A percentile compares a stretch with the other conserved stretches of the same genome.
Evolutionary conservation across 345 rosid genomes (phyloP).

Genomic region (Syzygium aromaticum): DNA sequence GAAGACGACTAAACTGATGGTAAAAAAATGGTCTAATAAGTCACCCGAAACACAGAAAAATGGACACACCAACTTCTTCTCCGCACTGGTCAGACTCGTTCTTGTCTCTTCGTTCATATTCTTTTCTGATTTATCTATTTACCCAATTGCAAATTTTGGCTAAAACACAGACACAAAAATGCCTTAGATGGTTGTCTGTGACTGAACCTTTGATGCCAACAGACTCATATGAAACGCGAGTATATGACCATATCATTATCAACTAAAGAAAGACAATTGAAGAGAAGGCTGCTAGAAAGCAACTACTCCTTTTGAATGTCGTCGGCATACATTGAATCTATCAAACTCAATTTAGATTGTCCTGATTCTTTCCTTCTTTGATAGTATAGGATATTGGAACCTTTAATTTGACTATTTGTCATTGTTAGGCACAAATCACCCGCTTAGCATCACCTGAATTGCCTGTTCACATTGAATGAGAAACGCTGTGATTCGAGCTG

Average conservation of each 20-base stretch:
- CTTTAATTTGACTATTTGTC: not conserved
- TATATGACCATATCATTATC: not conserved
- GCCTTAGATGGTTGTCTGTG: not conserved
- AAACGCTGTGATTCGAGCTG: fast-evolving
- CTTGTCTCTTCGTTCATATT: not conserved
- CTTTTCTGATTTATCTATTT: not conserved
- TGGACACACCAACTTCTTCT: too few species aligned
- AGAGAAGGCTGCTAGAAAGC: not conserved
- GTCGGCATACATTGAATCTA: not conserved
- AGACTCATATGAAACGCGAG: not conserved
- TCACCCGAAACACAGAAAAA: too few species aligned
- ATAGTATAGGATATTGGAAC: not conserved
- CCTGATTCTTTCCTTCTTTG: not conserved
- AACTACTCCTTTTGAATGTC: not conserved
- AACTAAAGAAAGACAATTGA: not conserved
- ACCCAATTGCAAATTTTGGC: not conserved
- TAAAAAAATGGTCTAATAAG: not conserved
- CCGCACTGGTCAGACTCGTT: not conserved
- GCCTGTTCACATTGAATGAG: not conserved
- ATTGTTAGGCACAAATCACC: not conserved
- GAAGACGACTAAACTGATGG: not conserved
- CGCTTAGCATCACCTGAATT: fast-evolving
- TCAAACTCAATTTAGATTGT: not conserved
- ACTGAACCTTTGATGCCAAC: not conserved
- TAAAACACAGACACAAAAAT: not conserved